Base-by-base conservation (phyloP, 2,329 filamentous ascomycete genomes). In the Cladosporium sphaerospermum region DNA sequence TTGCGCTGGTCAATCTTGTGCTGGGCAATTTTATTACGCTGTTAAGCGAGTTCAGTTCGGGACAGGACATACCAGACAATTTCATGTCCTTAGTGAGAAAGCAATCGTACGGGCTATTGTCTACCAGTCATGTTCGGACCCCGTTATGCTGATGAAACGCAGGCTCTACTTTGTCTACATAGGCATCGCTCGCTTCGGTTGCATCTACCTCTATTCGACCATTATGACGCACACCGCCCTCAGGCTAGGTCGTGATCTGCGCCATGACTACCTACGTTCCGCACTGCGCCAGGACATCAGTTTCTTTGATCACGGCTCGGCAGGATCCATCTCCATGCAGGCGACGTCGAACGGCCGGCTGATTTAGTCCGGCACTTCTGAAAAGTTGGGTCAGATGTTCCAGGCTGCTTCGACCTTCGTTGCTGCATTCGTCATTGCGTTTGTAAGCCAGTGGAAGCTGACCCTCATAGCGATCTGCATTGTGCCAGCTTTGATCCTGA, bases 211-310 rank as follows among this genome's bases (percentile, higher is more conserved):
- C 54, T 56, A 33, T 56, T 61, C 55, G n/a, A 59, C 72, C 1
- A 60, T 61, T 33, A 62, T 80, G 19, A 79, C 75, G 2, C 75
- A 79, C 36, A 70, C 75, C 3, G 77, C 77, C 2, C 75, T 75
- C 51, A 70, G 76, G 9, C 76, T 77, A 4, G 77, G 77, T 3
- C 74, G 76, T 52, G 74, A 67, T 37, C 59, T 71, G 44, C 67
- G 86, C 28, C 74, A 84, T 36, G 75, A 82, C 59, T 89, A 87
- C 60, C 73, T 90, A n/a, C 74, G 77, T 43, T 74, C 76, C 37
- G 75, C 88, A 3, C 82, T 90, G 48, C 71, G 73, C 3, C 83
- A 88, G 65, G 81, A 82, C 44, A 78, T 88, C 44, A 79, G 84
- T 55, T 81, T 84, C 34, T 80, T 88, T 41, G 85, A 88, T 67